These are phyloP conservation scores for Monosporascus sp. DNA, from an alignment of 2,329 filamentous ascomycete genomes.

Conservation along the genomic window DNA sequence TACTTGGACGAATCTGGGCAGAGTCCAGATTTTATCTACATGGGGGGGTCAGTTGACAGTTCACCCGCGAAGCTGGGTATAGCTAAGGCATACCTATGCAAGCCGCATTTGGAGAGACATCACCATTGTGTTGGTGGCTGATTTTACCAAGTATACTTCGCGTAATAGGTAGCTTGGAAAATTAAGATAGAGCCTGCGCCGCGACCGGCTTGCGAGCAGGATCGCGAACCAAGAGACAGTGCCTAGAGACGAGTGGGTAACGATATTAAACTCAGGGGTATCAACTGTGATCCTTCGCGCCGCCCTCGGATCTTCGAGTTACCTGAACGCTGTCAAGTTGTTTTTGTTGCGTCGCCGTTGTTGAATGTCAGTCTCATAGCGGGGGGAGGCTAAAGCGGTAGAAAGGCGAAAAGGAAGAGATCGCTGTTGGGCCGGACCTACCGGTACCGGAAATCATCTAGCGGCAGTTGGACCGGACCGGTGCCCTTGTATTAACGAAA, in stretches of 20 bases:
- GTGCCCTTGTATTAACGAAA: background rate
- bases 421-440: background rate
- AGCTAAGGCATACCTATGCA: background rate
- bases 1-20: background rate
- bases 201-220: too few relatives aligned
- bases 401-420: background rate
- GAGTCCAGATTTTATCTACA: too few relatives aligned
- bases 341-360: background rate
- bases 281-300: background rate
- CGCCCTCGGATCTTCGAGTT: background rate
- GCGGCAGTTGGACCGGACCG: background rate
- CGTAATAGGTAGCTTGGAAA: too few relatives aligned
- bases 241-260: background rate
- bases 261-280: background rate
- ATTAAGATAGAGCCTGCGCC: too few relatives aligned
- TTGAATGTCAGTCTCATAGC: background rate
- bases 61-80: background rate
- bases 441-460: background rate
- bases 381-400: background rate
- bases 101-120: too few relatives aligned
- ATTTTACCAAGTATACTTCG: too few relatives aligned
- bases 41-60: too few relatives aligned
- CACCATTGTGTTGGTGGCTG: too few relatives aligned
- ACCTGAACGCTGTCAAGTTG: background rate
- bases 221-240: too few relatives aligned